These are phyloP conservation scores for Ambrosiella cleistominuta DNA, from an alignment of 2,329 filamentous ascomycete species.

Conservation along the genomic window DNA sequence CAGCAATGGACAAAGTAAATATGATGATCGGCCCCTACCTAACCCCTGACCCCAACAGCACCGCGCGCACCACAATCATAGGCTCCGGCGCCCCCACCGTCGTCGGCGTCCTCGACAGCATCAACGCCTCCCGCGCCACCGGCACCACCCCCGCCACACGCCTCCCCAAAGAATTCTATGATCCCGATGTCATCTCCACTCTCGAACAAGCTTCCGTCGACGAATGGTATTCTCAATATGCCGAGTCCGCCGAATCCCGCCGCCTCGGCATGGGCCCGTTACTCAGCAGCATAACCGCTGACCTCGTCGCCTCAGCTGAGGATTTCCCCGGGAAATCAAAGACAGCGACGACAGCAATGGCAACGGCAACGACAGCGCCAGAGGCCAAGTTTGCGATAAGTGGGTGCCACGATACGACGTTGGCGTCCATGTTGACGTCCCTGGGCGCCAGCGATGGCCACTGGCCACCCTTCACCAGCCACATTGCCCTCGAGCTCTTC, in stretches of 20 bases:
- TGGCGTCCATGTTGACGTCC: constrained; percentile 60
- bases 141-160: constrained; percentile 48
- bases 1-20: constrained; percentile 72
- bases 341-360: neutral
- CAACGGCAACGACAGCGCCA: neutral
- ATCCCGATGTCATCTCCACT: constrained; percentile 48
- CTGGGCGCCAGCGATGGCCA: constrained; percentile 59
- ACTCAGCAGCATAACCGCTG: constrained; percentile 63
- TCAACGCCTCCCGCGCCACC: constrained; percentile 79
- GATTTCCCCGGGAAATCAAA: constrained; percentile 21
- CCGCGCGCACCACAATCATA: constrained; percentile 62
- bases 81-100: constrained; percentile 46
- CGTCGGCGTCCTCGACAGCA: constrained; percentile 82
- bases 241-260: constrained; percentile 74
- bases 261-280: constrained; percentile 70
- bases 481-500: constrained; percentile 84
- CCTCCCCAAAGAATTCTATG: constrained; percentile 76
- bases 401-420: constrained; percentile 86
- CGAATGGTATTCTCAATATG: constrained; percentile 84
- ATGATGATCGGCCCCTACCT: constrained; percentile 69
- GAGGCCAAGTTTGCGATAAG: constrained; percentile 50
- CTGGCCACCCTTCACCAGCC: constrained; percentile 90
- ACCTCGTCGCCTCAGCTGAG: constrained; percentile 51
- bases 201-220: constrained; percentile 64
- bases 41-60: constrained; percentile 31